These are phyloP conservation scores for Phytophthora pinifolia DNA, from an alignment of 352 stramenopile species.

Conservation along the genomic window DNA sequence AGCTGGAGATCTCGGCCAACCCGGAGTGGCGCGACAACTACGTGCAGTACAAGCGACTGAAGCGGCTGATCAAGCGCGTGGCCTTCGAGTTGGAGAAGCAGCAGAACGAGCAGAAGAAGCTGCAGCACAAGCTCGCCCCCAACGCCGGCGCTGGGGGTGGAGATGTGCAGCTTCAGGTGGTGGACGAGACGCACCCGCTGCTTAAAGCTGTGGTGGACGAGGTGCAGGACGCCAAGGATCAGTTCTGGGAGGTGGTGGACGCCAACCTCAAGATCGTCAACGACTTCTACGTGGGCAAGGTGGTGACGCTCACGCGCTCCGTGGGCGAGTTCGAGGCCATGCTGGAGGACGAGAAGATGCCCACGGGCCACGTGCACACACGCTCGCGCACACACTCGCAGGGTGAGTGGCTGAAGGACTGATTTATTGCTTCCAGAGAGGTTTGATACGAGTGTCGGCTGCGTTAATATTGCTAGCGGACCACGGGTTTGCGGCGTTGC, in stretches of 20 bases:
- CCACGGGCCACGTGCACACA: constrained; percentile 75
- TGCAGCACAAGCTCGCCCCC: constrained; percentile 49
- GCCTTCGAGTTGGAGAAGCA: constrained; percentile 89
- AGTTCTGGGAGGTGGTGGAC: constrained; percentile 83
- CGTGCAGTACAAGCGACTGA: constrained; percentile 92
- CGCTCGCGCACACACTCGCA: constrained; percentile 64
- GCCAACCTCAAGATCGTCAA: constrained; percentile 86
- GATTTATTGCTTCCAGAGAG: background rate
- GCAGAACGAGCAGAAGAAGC: constrained; percentile 68
- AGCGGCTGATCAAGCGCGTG: constrained; percentile 90
- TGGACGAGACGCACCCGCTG: constrained; percentile 70
- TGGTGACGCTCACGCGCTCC: constrained; percentile 63
- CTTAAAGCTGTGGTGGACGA: constrained; percentile 54
- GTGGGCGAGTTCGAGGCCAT: constrained; percentile 78
- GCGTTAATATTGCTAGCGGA: too few relatives aligned
- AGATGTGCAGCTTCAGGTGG: constrained; percentile 37
- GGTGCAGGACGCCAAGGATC: constrained; percentile 69
- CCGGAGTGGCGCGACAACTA: constrained; percentile 89
- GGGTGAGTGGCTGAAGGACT: constrained; percentile 22
- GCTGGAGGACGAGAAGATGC: constrained; percentile 65
- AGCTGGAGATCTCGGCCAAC: constrained; percentile 89
- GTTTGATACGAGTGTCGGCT: too few relatives aligned
- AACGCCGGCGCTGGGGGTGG: background rate
- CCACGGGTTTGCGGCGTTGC: constrained; percentile 77
- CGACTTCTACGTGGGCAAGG: constrained; percentile 78